Base-by-base conservation (phyloP, 192 early-diverging fungal genomes). In the Entomortierella parvispora region DNA sequence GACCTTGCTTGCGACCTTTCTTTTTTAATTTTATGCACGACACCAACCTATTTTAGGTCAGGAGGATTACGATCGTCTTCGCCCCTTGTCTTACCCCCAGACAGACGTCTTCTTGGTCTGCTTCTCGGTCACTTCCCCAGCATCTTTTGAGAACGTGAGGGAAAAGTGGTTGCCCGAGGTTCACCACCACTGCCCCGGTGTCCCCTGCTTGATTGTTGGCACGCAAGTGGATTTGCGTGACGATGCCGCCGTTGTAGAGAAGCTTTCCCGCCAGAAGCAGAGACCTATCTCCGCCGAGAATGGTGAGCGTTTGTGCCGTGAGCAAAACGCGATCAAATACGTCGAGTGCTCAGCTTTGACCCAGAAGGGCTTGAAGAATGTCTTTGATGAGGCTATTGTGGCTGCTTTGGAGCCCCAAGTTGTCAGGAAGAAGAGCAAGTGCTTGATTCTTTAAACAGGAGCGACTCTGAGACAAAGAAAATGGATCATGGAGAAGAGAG, bases 151-250 rank as follows among this genome's bases (percentile, higher is more conserved):
- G 72, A 98, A 98, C 86, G 94, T 96, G 11, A 91, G 92, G 67
- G 94, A 96, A 77, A 98, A 98, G 77, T 98, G 95, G 96, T 89
- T 96, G 78, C 95, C 95, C 17, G 96, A 98, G 85, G 94, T 97
- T 43, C 92, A 93, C 60, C 96, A 98, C 71, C 95, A 97, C 81
- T 97, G 94, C 85, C 96, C 96, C 10, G 94, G 94, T 48, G 95
- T 98, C 26, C 94, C 96, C 50, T 97, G 94, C 76, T 79, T 98
- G 75, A 91, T 98, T 83, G 96, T 98, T 28, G 96, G 96, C 26
- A 96, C 96, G 1, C 84, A 89, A 42, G 84, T 95, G 49, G 96
- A 98, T 92, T 85, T 95, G 79, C 88, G 95, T 29, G 93, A 95
- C 58, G 95, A 96, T 82, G 74, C 86, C n/a, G 82, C 81, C 7